phyloP scores from a whole-genome alignment of 1,284 basidiomycete species.

The Butyriboletus appendiculatus region DNA sequence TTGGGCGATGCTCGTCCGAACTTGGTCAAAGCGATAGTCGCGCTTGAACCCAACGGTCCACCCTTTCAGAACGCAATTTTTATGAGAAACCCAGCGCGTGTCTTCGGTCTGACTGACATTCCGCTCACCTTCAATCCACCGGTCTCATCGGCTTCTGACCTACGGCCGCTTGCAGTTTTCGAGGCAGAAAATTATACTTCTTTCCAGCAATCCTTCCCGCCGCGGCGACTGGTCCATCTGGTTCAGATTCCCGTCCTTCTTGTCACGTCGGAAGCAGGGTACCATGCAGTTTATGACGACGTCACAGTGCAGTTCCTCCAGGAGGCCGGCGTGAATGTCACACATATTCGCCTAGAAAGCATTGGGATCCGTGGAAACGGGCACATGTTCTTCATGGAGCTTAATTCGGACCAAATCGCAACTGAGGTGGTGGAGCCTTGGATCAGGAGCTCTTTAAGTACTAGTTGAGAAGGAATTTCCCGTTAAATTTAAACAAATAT shows the following conservation, averaged over 20 bases:
- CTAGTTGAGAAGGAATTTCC: not conserved
- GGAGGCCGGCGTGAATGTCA: slow-evolving; percentile 45
- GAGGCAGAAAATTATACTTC: slow-evolving; percentile 40
- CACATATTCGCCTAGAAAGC: slow-evolving; percentile 41
- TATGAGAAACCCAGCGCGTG: slow-evolving; percentile 38
- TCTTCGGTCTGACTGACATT: slow-evolving; percentile 46
- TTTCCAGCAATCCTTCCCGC: slow-evolving; percentile 44
- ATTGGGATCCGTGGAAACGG: slow-evolving; percentile 47
- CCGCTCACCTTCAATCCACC: slow-evolving; percentile 47
- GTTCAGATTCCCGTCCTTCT: slow-evolving; percentile 44
- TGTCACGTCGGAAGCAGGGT: slow-evolving; percentile 49
- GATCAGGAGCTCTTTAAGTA: slow-evolving; percentile 27
- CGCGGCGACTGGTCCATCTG: slow-evolving; percentile 44
- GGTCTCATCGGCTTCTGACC: slow-evolving; percentile 37
- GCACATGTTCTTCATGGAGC: slow-evolving; percentile 57
- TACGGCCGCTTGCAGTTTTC: slow-evolving; percentile 27
- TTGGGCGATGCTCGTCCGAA: slow-evolving; percentile 47
- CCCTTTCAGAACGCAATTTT: slow-evolving; percentile 50
- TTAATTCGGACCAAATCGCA: slow-evolving; percentile 44
- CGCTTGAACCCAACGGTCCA: slow-evolving; percentile 49
- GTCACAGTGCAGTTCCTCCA: slow-evolving; percentile 45
- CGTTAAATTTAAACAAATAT: too few species aligned
- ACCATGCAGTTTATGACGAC: slow-evolving; percentile 49
- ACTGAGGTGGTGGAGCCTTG: slow-evolving; percentile 42
- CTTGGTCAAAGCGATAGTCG: slow-evolving; percentile 45